These are phyloP conservation scores for Cyanidium caldarium DNA, from an alignment of 23 red algal species.

Conservation along the genomic window DNA sequence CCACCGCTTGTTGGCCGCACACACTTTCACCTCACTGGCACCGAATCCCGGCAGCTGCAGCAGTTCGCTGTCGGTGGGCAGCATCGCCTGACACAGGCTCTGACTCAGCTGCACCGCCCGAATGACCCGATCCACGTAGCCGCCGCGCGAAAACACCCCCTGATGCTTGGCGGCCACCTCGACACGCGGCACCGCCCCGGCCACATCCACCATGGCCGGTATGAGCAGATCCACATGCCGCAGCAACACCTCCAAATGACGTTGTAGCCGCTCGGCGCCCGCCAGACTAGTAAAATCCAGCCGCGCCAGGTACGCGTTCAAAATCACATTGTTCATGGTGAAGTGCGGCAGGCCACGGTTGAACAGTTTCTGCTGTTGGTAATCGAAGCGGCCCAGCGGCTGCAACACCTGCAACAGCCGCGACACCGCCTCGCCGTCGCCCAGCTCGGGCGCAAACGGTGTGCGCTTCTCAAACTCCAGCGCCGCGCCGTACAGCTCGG, in stretches of 20 bases:
- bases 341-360: constrained; percentile 1
- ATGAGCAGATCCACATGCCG: background rate
- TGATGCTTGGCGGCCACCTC: background rate
- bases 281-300: background rate
- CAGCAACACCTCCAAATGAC: background rate
- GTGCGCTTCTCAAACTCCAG: background rate
- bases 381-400: background rate
- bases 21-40: constrained; percentile 1
- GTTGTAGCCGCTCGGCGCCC: background rate
- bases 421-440: background rate
- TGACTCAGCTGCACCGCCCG: background rate
- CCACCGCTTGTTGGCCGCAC: background rate
- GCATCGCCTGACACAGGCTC: constrained; percentile 2
- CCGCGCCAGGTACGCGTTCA: background rate
- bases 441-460: background rate
- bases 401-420: background rate
- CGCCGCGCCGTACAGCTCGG: background rate
- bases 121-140: constrained; percentile 3
- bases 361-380: background rate
- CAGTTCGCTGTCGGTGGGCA: background rate
- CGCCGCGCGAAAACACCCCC: background rate
- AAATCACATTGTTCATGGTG: background rate
- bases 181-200: background rate
- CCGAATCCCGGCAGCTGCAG: background rate
- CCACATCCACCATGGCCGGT: background rate